Conservation (phyloP, 202 grass and related monocot genomes). For the Eragrostis tef region DNA sequence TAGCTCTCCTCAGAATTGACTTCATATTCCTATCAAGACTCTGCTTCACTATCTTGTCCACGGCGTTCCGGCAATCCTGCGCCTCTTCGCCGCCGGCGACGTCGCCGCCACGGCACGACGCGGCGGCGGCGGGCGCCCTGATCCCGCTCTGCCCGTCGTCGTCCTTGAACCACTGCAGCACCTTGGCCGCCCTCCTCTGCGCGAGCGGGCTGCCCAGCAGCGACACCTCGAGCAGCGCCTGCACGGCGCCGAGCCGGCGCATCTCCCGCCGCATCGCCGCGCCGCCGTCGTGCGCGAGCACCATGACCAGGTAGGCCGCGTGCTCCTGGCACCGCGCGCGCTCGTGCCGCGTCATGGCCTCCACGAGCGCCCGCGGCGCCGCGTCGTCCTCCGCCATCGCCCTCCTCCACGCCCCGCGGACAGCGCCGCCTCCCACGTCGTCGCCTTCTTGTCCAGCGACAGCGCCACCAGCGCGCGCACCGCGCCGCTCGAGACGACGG, state of each 20-base stretch:
- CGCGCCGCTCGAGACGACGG: slow-evolving; percentile 63
- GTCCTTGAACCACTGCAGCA: slow-evolving; percentile 82
- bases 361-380: slow-evolving; percentile 57
- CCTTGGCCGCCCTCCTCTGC: slow-evolving; percentile 67
- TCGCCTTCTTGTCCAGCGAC: slow-evolving; percentile 4
- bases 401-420: slow-evolving; percentile 43
- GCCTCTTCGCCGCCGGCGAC: not conserved
- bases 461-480: slow-evolving; percentile 53
- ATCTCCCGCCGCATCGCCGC: slow-evolving; percentile 41
- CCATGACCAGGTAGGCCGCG: slow-evolving; percentile 72
- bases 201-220: slow-evolving; percentile 67
- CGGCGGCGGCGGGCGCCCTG: slow-evolving; percentile 32
- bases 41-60: slow-evolving; percentile 74
- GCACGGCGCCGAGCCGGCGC: slow-evolving; percentile 61
- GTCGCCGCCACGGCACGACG: slow-evolving; percentile 1
- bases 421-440: slow-evolving; percentile 52
- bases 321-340: slow-evolving; percentile 70
- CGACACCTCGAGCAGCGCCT: slow-evolving; percentile 65
- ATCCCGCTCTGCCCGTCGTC: slow-evolving; percentile 47
- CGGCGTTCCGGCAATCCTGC: slow-evolving; percentile 41
- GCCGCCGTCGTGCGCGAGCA: slow-evolving; percentile 62
- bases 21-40: slow-evolving; percentile 80
- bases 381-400: slow-evolving; percentile 54
- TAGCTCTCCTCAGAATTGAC: slow-evolving; percentile 61
- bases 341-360: slow-evolving; percentile 56